phyloP scores from a whole-genome alignment of 108 stramenopile genomes.

The Epithemia pelagica region DNA sequence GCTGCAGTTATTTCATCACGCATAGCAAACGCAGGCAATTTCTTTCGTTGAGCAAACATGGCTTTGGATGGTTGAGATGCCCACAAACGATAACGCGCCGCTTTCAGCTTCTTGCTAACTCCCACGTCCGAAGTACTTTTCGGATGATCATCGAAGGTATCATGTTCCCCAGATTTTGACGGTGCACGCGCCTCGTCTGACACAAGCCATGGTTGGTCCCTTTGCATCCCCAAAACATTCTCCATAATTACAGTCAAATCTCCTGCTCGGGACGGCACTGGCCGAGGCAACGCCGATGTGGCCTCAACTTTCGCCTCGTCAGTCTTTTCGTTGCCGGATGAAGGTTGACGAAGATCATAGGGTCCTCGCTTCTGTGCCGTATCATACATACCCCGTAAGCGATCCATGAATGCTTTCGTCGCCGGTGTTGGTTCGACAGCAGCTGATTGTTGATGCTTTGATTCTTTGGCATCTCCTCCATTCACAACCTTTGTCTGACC shows the following conservation, averaged over 20 bases:
- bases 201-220: conserved; percentile 68
- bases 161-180: neutral
- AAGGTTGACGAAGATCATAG: conserved; percentile 10
- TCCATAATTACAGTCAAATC: conserved; percentile 44
- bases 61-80: neutral
- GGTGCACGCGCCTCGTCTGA: conserved; percentile 60
- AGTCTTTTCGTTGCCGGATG: conserved; percentile 2
- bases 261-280: conserved; percentile 47
- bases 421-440: conserved; percentile 23
- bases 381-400: conserved; percentile 51
- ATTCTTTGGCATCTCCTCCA: conserved; percentile 12
- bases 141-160: neutral
- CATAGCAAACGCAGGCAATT: conserved; percentile 68
- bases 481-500: no score
- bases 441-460: neutral
- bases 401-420: conserved; percentile 55
- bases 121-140: neutral
- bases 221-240: conserved; percentile 42
- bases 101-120: conserved; percentile 4
- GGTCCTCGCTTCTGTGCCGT: conserved; percentile 34
- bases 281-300: conserved; percentile 34
- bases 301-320: neutral
- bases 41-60: neutral
- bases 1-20: conserved; percentile 43
- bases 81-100: neutral